Percentiles rank a stretch among this genome's conserved stretches.
Conservation (phyloP, 2,329 filamentous ascomycete species). For the Pseudocercospora fuligena region DNA sequence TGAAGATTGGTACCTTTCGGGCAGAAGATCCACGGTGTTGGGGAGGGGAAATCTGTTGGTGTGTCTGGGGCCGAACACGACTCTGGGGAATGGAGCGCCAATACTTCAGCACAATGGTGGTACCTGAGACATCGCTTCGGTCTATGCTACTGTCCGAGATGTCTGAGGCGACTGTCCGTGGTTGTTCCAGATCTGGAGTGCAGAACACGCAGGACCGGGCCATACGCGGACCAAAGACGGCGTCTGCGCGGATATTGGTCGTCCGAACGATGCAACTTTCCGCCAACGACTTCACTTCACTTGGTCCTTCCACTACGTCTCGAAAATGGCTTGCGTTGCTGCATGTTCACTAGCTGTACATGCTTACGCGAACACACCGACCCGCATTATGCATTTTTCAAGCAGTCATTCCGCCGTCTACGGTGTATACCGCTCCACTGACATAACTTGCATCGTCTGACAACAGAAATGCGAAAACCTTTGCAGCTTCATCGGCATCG, state of each 20-base stretch:
- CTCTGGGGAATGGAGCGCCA: background rate
- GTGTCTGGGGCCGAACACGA: slow-evolving; percentile 1
- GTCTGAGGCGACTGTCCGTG: background rate
- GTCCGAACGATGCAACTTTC: background rate
- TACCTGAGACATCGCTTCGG: slow-evolving; percentile 1
- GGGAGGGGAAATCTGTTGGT: background rate
- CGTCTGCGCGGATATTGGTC: background rate
- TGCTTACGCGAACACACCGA: too few relatives aligned
- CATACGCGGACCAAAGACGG: background rate
- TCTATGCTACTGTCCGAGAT: background rate
- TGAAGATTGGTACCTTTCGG: background rate
- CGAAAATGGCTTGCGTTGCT: background rate
- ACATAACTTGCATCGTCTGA: slow-evolving; percentile 20
- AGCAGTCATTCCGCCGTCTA: slow-evolving; percentile 18
- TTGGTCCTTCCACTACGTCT: background rate
- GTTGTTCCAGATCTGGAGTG: background rate
- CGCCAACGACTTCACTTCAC: background rate
- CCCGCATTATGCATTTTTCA: background rate
- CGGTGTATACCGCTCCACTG: slow-evolving; percentile 9
- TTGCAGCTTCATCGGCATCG: slow-evolving; percentile 40
- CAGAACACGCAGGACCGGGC: background rate
- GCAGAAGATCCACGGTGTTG: background rate
- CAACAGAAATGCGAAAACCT: slow-evolving; percentile 18
- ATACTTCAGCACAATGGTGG: background rate
- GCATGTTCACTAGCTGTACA: too few relatives aligned